phyloP scores from a whole-genome alignment of 2,329 filamentous ascomycete species.

The Colletotrichum sp. region DNA sequence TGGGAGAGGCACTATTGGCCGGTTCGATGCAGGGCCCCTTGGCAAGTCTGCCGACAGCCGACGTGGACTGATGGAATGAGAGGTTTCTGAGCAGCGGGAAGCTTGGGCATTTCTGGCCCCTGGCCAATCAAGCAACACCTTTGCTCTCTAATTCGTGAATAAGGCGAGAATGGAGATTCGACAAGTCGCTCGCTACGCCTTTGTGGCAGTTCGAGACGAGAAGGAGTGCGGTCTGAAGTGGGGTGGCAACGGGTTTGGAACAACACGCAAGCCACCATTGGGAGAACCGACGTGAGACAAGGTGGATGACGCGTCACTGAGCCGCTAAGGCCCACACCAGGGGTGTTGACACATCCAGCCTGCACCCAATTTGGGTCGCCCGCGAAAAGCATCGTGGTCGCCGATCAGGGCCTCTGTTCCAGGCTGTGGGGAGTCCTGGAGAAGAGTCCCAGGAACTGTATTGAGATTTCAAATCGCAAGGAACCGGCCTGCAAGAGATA shows the following conservation, averaged over 20 bases:
- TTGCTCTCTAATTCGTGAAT: slow-evolving; percentile 8
- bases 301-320: slow-evolving; percentile 22
- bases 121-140: not conserved
- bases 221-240: slow-evolving; percentile 13
- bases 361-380: not conserved
- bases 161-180: not conserved
- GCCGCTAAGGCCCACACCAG: slow-evolving; percentile 13
- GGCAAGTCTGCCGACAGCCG: slow-evolving; percentile 21
- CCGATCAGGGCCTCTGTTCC: slow-evolving; percentile 15
- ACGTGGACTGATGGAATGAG: slow-evolving; percentile 2
- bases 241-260: slow-evolving; percentile 21
- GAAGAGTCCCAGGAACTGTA: not conserved
- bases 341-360: not conserved
- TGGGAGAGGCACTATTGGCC: not conserved
- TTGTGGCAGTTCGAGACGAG: slow-evolving; percentile 18
- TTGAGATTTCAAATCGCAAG: not conserved
- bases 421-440: slow-evolving; percentile 3
- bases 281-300: slow-evolving; percentile 16
- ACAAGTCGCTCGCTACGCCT: not conserved
- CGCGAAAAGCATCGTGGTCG: not conserved
- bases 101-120: slow-evolving; percentile 1
- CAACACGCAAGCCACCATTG: slow-evolving; percentile 23
- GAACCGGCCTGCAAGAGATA: not conserved
- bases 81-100: not conserved
- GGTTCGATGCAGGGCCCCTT: slow-evolving; percentile 10